A percentile compares a stretch with the other conserved stretches of the same genome.
phyloP scores from a whole-genome alignment of 371 early-diverging fungal genomes.

The Apophysomyces variabilis region DNA sequence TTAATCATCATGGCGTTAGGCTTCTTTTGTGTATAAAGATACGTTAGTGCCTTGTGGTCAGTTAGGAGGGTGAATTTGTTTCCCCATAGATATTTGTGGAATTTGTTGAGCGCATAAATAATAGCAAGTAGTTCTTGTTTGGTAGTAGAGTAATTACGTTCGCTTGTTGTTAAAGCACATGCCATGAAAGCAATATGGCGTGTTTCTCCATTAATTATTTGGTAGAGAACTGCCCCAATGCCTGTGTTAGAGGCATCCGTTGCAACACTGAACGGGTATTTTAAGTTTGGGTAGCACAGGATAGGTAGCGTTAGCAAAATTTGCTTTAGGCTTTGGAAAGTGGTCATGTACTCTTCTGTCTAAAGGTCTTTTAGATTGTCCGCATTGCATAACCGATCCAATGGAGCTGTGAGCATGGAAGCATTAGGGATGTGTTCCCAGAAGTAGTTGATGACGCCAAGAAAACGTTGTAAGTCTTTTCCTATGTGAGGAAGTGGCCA shows the following conservation, averaged over 20 bases:
- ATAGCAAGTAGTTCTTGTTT: slow-evolving; percentile 22
- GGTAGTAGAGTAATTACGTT: slow-evolving; percentile 19
- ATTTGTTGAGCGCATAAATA: slow-evolving; percentile 16
- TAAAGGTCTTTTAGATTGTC: too few species aligned
- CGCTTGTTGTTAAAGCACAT: slow-evolving; percentile 9
- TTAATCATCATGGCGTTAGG: slow-evolving; percentile 28
- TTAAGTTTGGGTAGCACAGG: too few species aligned
- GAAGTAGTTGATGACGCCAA: too few species aligned
- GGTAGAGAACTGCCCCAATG: too few species aligned
- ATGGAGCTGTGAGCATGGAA: slow-evolving; percentile 24
- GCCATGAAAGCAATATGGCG: slow-evolving; percentile 27
- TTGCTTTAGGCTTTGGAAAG: too few species aligned
- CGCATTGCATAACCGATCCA: slow-evolving; percentile 28
- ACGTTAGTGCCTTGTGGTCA: slow-evolving; percentile 27
- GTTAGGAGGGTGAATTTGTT: slow-evolving; percentile 22
- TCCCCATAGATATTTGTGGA: slow-evolving; percentile 41
- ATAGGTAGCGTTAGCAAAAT: too few species aligned
- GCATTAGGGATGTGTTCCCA: too few species aligned
- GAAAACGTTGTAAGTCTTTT: too few species aligned
- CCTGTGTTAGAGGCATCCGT: too few species aligned
- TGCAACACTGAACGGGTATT: too few species aligned
- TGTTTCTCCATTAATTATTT: not conserved
- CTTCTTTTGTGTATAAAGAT: slow-evolving; percentile 27
- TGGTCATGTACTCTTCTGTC: too few species aligned
- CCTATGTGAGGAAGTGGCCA: too few species aligned